Conservation (phyloP, 2,329 filamentous ascomycete species). For the Hymenotorrendiella dingleyae region DNA sequence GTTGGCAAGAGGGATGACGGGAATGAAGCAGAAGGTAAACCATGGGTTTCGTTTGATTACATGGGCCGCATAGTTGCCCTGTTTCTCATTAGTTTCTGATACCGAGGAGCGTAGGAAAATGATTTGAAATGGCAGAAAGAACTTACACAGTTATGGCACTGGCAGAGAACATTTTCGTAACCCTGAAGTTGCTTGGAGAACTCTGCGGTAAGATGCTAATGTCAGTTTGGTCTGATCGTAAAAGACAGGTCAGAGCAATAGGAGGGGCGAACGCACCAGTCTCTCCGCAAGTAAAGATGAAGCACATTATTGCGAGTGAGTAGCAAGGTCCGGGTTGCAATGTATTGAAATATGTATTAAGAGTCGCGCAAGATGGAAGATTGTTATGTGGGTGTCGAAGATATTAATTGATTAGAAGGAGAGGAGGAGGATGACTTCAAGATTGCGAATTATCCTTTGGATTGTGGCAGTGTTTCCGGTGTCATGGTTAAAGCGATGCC, state of each 20-base stretch:
- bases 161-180: slow-evolving; percentile 55
- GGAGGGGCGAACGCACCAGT: slow-evolving; percentile 22
- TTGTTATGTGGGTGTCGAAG: no score
- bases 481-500: no score
- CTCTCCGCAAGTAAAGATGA: slow-evolving; percentile 31
- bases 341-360: no score
- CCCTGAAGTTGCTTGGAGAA: slow-evolving; percentile 37
- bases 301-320: slow-evolving; percentile 27
- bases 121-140: background rate
- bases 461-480: no score
- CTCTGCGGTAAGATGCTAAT: slow-evolving; percentile 17
- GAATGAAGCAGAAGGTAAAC: slow-evolving; percentile 77
- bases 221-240: slow-evolving; percentile 11
- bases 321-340: no score
- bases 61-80: slow-evolving; percentile 54
- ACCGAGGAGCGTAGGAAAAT: background rate
- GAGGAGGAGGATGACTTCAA: no score
- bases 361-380: no score
- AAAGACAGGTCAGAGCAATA: slow-evolving; percentile 4
- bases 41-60: slow-evolving; percentile 62
- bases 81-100: slow-evolving; percentile 1
- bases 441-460: no score
- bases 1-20: slow-evolving; percentile 66
- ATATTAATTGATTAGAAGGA: no score
- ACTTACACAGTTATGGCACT: slow-evolving; percentile 55